Base-by-base conservation (phyloP, 257 asterid genomes). In the Ballota nigra region DNA sequence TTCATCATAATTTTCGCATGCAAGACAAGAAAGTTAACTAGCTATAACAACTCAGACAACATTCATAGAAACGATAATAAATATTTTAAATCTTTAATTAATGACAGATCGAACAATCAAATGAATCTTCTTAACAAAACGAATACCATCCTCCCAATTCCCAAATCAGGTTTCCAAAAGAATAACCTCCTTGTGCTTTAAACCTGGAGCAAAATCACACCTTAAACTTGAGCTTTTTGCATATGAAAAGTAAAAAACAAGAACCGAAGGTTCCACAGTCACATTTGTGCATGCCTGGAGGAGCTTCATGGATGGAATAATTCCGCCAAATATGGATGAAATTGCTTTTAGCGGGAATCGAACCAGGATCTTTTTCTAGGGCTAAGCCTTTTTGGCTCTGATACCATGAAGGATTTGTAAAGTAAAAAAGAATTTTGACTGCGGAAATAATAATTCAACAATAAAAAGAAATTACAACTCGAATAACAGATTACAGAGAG, bases 91-190 rank as follows among this genome's bases (percentile, higher is more conserved):
- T 66, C 59, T 47, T 8, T 36, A 23, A 57, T 26, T 36, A 16
- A 65, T 18, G 24, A 73, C 74, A 0, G 75, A 31, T 73, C 80
- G 52, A 45, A 74, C 88, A 55, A 72, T 69, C 75, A 81, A 67
- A 3, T 77, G 82, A 4, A 81, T 68, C 78, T 69, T 83, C 12
- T n/a, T n/a, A n/a, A 81, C 80, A 28, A 66, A 63, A 73, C 75
- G 83, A 45, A 52, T 38, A 24, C 83, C 77, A 66, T 83, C 84
- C n/a, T n/a, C n/a, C n/a, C n/a, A n/a, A n/a, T 19, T 78, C 84
- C 88, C 83, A 80, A 29, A 75, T 69, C 74, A 78, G 63, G 61
- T 59, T 78, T 55, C 88, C 83, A 71, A 84, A 81, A 24, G 76
- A 57, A 49, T 74, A 71, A 13, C 16, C 63, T 31, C 84, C 81